phyloP scores from a whole-genome alignment of 1,139 yeast genomes.

The Candida glucosophila region DNA sequence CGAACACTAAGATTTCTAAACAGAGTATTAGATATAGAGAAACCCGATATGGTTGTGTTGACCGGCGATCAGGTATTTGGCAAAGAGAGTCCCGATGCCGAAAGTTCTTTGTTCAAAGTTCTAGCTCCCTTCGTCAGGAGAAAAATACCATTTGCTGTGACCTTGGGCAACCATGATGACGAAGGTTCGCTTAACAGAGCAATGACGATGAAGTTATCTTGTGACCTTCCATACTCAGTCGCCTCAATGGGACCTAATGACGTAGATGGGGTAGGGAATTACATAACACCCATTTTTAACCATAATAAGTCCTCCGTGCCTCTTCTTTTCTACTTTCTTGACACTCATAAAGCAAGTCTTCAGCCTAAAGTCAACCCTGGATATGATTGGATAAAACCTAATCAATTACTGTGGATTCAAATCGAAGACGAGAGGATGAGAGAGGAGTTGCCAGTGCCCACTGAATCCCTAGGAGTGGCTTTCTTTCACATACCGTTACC shows the following conservation, averaged over 20 bases:
- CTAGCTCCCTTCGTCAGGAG: slow-evolving; percentile 61
- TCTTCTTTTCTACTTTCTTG: slow-evolving; percentile 64
- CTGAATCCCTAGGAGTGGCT: slow-evolving; percentile 63
- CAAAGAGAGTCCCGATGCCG: slow-evolving; percentile 62
- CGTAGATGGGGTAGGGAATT: slow-evolving; percentile 79
- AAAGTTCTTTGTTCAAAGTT: slow-evolving; percentile 69
- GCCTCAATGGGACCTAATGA: slow-evolving; percentile 55
- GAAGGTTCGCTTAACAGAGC: slow-evolving; percentile 62
- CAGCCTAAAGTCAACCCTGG: slow-evolving; percentile 63
- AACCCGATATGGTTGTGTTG: slow-evolving; percentile 73
- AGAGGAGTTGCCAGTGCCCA: slow-evolving; percentile 25
- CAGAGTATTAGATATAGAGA: slow-evolving; percentile 56
- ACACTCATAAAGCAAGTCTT: slow-evolving; percentile 67
- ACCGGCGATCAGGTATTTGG: slow-evolving; percentile 87
- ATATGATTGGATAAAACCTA: slow-evolving; percentile 77
- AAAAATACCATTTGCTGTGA: slow-evolving; percentile 71
- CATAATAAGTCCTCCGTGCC: slow-evolving; percentile 34
- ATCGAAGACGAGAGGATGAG: slow-evolving; percentile 25
- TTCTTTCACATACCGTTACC: slow-evolving; percentile 92
- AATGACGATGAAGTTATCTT: slow-evolving; percentile 50
- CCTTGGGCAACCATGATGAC: slow-evolving; percentile 58
- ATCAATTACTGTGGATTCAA: slow-evolving; percentile 57
- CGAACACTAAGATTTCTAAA: slow-evolving; percentile 58
- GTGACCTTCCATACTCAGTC: slow-evolving; percentile 58
- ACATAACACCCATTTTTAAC: slow-evolving; percentile 44